Evolutionary conservation across 2,329 filamentous ascomycete genomes (phyloP), one percentile per base, ranked within the genome.

Genomic region (Apiospora arundinis): DNA sequence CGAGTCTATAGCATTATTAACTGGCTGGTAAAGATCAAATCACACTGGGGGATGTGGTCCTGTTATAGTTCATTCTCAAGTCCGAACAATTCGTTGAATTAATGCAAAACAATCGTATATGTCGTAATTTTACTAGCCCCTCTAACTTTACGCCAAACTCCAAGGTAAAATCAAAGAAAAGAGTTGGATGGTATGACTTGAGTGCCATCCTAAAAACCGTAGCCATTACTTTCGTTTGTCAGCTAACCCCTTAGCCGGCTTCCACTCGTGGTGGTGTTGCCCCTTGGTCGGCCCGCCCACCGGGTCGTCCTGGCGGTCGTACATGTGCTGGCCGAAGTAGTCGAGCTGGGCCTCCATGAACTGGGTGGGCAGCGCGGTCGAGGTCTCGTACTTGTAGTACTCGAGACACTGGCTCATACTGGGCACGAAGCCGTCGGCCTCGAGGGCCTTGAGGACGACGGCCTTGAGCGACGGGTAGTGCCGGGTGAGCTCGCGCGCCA

Each of bases 291-390:
- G 84, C 71, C 84, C 80, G 1, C 87, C 85, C 2, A 85, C 81
- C 67, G 83, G 84, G 66, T 91, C 87, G 1, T 84, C 85, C 74
- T 87, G 87, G 73, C 85, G 83, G 77, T 92, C 90, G 77, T 88
- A 93, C 82, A 87, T 88, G 78, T 93, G 91, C 48, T 86, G 85
- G 0, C 92, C 91, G 77, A 93, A 93, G 76, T 90, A 92, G 77
- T 93, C 91, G 78, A 93, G 81, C 81, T 93, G 87, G 0, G 91
- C 91, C 80, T 93, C 91, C 82, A 91, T 91, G 77, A 93, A 93
- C 71, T 88, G 86, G 4, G 91, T 92, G 0, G 91, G 91, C 44
- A 93, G 78, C 72, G 87, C 85, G 3, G 86, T 88, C 21, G 87
- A 87, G 1, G 85, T 87, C 40, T 85, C 85, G 69, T 91, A 91